Evolutionary conservation across 768 basidiomycete species (phyloP).

Genomic region (Boletus tylopilopsis): DNA sequence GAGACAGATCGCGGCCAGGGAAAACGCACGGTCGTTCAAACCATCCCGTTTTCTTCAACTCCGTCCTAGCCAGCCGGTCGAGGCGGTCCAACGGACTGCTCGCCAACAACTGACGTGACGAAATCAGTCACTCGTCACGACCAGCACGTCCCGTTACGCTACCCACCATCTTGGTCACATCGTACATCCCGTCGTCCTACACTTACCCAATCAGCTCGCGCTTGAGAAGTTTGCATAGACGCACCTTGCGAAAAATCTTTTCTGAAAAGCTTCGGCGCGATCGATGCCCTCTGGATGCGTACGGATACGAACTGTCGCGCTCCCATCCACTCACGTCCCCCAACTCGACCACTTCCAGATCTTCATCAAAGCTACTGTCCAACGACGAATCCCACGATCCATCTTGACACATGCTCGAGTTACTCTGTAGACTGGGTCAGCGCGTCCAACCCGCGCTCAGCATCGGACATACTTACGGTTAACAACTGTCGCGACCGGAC

Average conservation of each 20-base stretch:
- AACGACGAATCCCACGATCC: constrained; percentile 9
- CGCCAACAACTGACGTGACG: constrained; percentile 13
- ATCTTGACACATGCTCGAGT: constrained; percentile 12
- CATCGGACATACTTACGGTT: constrained; percentile 23
- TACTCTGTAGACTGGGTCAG: constrained; percentile 14
- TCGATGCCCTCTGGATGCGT: neutral
- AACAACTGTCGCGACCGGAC: constrained; percentile 21
- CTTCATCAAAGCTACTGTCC: constrained; percentile 16
- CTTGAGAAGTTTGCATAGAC: neutral
- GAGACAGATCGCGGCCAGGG: accelerated
- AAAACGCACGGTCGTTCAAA: constrained; percentile 26
- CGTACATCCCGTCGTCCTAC: constrained; percentile 13
- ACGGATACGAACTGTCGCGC: constrained; percentile 15
- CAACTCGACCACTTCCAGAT: constrained; percentile 15
- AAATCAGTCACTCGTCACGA: constrained; percentile 5
- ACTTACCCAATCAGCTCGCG: neutral
- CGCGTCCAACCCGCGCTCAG: too few species aligned
- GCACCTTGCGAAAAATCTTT: constrained; percentile 12
- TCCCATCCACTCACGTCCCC: constrained; percentile 13
- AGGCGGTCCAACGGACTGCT: constrained; percentile 29
- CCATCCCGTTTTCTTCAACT: constrained; percentile 31
- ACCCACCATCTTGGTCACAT: constrained; percentile 29
- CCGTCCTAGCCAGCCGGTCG: constrained; percentile 25
- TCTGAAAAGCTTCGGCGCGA: constrained; percentile 4
- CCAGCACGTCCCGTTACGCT: neutral